Conservation (phyloP, 192 early-diverging fungal genomes). For the Backusella tarrabulga region DNA sequence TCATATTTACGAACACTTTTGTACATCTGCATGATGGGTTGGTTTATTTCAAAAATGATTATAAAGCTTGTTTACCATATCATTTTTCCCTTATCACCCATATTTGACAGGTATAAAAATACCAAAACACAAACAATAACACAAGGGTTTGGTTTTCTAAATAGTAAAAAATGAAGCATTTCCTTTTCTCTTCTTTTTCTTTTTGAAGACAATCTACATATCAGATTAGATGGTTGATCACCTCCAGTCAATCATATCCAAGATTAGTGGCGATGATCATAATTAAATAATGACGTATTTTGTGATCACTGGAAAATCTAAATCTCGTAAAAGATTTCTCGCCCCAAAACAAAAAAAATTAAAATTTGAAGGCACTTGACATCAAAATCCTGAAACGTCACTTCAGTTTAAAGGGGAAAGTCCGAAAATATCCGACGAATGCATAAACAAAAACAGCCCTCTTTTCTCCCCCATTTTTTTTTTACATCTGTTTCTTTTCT, state of each 20-base stretch:
- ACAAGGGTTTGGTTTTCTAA: background rate
- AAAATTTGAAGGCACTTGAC: background rate
- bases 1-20: background rate
- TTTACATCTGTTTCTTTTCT: background rate
- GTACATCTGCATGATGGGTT: background rate
- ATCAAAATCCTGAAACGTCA: slow-evolving; percentile 7
- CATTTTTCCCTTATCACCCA: background rate
- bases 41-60: background rate
- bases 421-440: slow-evolving; percentile 8
- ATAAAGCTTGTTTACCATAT: background rate
- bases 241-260: background rate
- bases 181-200: background rate
- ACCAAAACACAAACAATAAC: background rate
- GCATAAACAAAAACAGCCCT: background rate
- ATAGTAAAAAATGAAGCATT: background rate
- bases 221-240: background rate
- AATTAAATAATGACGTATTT: background rate
- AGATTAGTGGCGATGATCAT: background rate
- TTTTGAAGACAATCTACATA: background rate
- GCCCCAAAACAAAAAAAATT: background rate
- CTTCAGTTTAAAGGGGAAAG: slow-evolving; percentile 1
- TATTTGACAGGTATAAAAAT: background rate
- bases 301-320: background rate
- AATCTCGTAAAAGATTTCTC: background rate
- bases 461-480: background rate